phyloP scores from a whole-genome alignment of 768 basidiomycete species.

The Lactarius quietus region DNA sequence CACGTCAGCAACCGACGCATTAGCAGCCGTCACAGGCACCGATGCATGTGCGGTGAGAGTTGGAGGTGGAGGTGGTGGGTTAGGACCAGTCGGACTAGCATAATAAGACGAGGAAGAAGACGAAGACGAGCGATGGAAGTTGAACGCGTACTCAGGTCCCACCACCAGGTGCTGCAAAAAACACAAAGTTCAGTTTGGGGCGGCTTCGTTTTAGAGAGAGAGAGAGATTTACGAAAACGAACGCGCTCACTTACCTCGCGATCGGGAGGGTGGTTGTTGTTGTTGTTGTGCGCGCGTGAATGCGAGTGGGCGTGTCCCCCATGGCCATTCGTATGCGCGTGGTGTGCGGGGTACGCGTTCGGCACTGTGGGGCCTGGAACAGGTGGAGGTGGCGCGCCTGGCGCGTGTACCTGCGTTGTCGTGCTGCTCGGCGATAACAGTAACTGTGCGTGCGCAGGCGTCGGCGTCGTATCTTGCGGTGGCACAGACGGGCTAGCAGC shows the following conservation, averaged over 20 bases:
- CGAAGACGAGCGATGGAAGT: neutral
- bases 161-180: neutral
- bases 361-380: too few relatives aligned
- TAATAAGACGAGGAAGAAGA: neutral
- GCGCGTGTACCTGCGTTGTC: neutral
- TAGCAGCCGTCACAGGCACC: neutral
- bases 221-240: too few relatives aligned
- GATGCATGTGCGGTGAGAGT: neutral
- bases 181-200: too few relatives aligned
- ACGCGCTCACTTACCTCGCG: conserved; percentile 3
- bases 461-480: neutral
- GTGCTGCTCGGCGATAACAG: neutral
- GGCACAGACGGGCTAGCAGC: neutral
- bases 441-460: neutral
- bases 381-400: too few relatives aligned
- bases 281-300: neutral
- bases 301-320: neutral
- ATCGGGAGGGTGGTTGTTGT: neutral
- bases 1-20: neutral
- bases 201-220: too few relatives aligned
- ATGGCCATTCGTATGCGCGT: conserved; percentile 11
- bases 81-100: neutral
- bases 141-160: neutral
- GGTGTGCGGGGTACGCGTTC: neutral
- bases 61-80: neutral